Conservation (phyloP, 371 early-diverging fungal genomes). For the Mucor piriformis region DNA sequence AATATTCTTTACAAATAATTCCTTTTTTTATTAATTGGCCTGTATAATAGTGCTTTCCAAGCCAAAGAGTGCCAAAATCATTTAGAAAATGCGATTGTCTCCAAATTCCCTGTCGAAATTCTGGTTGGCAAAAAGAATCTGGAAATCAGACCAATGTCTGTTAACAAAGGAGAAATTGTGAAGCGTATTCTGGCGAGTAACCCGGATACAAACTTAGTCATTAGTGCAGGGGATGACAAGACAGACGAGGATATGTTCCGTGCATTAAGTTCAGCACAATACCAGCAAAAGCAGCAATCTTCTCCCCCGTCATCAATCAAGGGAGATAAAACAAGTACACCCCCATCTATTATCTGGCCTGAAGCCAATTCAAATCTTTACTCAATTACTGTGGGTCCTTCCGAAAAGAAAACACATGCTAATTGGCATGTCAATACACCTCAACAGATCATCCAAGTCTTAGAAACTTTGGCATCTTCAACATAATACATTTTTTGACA, state of each 20-base stretch:
- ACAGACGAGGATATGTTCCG: slow-evolving; percentile 96
- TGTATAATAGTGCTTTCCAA: slow-evolving; percentile 66
- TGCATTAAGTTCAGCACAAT: slow-evolving; percentile 46
- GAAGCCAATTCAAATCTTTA: slow-evolving; percentile 19
- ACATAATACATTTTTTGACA: too few relatives aligned
- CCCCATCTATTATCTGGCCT: slow-evolving; percentile 8
- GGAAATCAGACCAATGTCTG: slow-evolving; percentile 79
- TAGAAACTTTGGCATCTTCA: slow-evolving; percentile 22
- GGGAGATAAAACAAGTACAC: not conserved
- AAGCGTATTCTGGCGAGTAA: slow-evolving; percentile 66
- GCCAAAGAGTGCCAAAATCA: slow-evolving; percentile 90
- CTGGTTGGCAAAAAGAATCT: slow-evolving; percentile 94
- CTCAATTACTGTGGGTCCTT: slow-evolving; percentile 35
- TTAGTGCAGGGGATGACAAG: slow-evolving; percentile 95
- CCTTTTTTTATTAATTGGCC: slow-evolving; percentile 28
- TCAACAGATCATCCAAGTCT: slow-evolving; percentile 48
- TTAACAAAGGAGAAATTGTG: slow-evolving; percentile 93
- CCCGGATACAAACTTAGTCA: slow-evolving; percentile 78
- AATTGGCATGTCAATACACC: slow-evolving; percentile 71
- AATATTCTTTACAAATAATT: slow-evolving; percentile 21
- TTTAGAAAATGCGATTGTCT: slow-evolving; percentile 75
- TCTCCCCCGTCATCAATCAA: slow-evolving; percentile 1
- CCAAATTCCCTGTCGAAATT: slow-evolving; percentile 88
- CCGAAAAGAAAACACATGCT: slow-evolving; percentile 83
- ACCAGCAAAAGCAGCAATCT: slow-evolving; percentile 11